These are phyloP conservation scores for Myxozyma lipomycoides DNA, from an alignment of 805 yeast species.

Conservation along the genomic window DNA sequence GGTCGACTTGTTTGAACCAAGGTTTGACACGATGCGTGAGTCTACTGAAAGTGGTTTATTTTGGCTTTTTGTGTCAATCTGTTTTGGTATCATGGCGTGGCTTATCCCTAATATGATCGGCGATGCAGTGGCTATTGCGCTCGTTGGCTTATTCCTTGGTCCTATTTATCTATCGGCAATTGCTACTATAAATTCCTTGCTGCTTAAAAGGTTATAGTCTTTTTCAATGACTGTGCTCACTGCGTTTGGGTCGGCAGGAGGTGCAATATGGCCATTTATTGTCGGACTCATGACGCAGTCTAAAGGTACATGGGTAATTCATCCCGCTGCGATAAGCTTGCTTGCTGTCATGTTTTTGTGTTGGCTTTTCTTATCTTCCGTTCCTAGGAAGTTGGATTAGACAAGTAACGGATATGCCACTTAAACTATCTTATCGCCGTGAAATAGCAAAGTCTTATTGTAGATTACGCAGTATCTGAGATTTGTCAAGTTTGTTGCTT, in stretches of 20 bases:
- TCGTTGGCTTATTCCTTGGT: slow-evolving; percentile 59
- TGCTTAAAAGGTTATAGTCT: slow-evolving; percentile 58
- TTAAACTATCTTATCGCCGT: no score
- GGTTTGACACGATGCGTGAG: slow-evolving; percentile 35
- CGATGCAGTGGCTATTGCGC: slow-evolving; percentile 45
- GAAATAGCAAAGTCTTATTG: no score
- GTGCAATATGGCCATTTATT: slow-evolving; percentile 65
- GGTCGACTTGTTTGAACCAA: slow-evolving; percentile 57
- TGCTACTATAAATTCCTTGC: slow-evolving; percentile 53
- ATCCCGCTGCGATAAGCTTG: slow-evolving; percentile 29
- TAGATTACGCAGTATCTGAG: no score
- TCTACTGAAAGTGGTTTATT: slow-evolving; percentile 34
- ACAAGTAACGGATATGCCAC: no score
- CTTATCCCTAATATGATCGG: slow-evolving; percentile 43
- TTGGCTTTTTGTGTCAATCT: slow-evolving; percentile 38
- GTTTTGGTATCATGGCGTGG: slow-evolving; percentile 47
- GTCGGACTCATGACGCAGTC: slow-evolving; percentile 48
- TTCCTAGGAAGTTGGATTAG: slow-evolving; percentile 4
- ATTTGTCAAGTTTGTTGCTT: no score
- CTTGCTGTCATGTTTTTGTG: slow-evolving; percentile 26
- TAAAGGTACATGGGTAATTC: slow-evolving; percentile 29
- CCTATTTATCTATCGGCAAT: slow-evolving; percentile 70
- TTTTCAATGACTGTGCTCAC: slow-evolving; percentile 68
- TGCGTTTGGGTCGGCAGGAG: slow-evolving; percentile 78
- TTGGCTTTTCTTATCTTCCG: slow-evolving; percentile 25